These are phyloP conservation scores for Trichoderma afroharzianum DNA, from an alignment of 2,329 filamentous ascomycete genomes.

Conservation along the genomic window DNA sequence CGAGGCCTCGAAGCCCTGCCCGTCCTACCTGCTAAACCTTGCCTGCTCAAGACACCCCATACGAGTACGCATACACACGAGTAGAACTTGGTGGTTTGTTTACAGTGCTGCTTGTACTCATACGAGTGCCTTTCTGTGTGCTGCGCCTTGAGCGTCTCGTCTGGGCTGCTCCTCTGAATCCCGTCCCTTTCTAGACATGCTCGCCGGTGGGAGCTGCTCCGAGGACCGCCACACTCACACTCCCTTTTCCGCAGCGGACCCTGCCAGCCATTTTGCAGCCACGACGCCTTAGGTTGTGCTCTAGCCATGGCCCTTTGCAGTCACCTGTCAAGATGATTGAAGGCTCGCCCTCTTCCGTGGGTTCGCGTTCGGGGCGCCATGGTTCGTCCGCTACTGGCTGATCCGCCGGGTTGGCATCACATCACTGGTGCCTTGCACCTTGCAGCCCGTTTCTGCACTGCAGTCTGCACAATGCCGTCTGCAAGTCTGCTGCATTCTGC, in stretches of 20 bases:
- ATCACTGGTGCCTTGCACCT: slow-evolving; percentile 1
- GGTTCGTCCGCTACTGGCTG: slow-evolving; percentile 8
- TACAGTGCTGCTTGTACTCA: not conserved
- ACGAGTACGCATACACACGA: not conserved
- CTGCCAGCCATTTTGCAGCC: not conserved
- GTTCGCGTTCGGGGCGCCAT: not conserved
- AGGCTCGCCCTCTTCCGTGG: not conserved
- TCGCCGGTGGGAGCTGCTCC: slow-evolving; percentile 9
- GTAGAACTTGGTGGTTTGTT: not conserved
- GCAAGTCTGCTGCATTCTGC: not conserved
- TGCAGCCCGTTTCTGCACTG: not conserved
- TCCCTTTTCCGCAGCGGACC: slow-evolving; percentile 5
- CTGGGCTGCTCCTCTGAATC: not conserved
- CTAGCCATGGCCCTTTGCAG: not conserved
- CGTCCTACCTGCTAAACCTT: not conserved
- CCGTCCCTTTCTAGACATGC: not conserved
- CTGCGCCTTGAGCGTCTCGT: slow-evolving; percentile 6
- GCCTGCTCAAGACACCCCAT: not conserved
- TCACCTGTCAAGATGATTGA: slow-evolving; percentile 3
- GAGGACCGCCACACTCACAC: slow-evolving; percentile 6
- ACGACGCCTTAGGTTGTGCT: not conserved
- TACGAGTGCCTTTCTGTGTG: not conserved
- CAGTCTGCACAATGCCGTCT: not conserved
- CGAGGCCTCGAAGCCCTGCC: slow-evolving; percentile 9
- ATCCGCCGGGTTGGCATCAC: slow-evolving; percentile 5